These are phyloP conservation scores for Russula sp. DNA, from an alignment of 768 basidiomycete genomes.

Conservation along the genomic window DNA sequence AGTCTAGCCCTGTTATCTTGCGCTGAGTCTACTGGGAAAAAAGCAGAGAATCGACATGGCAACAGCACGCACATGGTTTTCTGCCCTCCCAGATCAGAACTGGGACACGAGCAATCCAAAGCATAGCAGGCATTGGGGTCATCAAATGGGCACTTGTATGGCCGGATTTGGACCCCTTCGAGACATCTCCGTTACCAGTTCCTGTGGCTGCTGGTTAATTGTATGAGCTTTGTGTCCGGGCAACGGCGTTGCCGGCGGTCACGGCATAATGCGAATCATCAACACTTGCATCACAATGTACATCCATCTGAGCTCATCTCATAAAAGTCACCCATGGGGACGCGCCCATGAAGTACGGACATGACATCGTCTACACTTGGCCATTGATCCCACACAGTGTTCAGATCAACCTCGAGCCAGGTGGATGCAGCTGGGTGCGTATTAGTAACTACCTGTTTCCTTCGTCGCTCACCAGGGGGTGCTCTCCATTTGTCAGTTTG, in stretches of 20 bases:
- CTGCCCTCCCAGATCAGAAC: neutral
- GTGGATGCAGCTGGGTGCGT: too few species aligned
- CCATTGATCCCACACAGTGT: too few species aligned
- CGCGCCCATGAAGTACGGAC: neutral
- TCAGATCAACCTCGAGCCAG: too few species aligned
- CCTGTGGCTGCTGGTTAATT: neutral
- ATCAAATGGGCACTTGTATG: neutral
- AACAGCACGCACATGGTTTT: neutral
- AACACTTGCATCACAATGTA: neutral
- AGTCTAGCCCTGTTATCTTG: neutral
- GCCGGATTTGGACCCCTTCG: neutral
- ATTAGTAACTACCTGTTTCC: too few species aligned
- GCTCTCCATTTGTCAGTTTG: too few species aligned
- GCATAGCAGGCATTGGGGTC: neutral
- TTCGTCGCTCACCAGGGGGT: too few species aligned
- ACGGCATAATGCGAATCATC: neutral
- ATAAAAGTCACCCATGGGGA: conserved; percentile 5
- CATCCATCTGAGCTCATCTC: neutral
- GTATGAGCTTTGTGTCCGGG: neutral
- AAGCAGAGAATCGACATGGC: conserved; percentile 16
- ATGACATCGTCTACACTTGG: conserved; percentile 5
- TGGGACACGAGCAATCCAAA: conserved; percentile 4
- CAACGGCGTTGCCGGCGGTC: neutral
- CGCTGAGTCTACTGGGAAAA: neutral
- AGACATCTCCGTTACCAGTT: neutral